phyloP scores from a whole-genome alignment of 1,139 yeast genomes.

The Yamadazyma diospyri region DNA sequence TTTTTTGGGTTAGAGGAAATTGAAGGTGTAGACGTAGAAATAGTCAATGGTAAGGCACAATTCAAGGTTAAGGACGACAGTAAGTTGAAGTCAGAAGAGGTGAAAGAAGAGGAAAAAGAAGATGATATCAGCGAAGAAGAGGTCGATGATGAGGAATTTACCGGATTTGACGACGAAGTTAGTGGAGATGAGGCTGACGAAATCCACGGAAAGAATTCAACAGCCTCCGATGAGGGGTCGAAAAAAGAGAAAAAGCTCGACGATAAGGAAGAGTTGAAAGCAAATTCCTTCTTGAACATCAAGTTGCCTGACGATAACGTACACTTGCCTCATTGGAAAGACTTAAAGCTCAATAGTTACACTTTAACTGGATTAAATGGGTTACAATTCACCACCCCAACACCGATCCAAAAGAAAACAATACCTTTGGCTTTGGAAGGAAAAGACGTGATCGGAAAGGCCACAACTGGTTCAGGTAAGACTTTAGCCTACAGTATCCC shows the following conservation, averaged over 20 bases:
- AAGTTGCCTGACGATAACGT: slow-evolving; percentile 40
- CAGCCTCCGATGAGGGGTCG: too few species aligned
- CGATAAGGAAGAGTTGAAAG: slow-evolving; percentile 12
- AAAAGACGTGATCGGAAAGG: slow-evolving; percentile 87
- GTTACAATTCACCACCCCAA: slow-evolving; percentile 66
- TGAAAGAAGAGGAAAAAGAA: slow-evolving; percentile 10
- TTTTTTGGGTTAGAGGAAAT: slow-evolving; percentile 90
- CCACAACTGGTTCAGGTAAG: slow-evolving; percentile 97
- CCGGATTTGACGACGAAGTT: slow-evolving; percentile 13
- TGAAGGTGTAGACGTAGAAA: slow-evolving; percentile 82
- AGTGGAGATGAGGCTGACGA: slow-evolving; percentile 10
- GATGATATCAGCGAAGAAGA: slow-evolving; percentile 17
- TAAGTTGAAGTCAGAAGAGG: slow-evolving; percentile 13
- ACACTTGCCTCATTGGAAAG: slow-evolving; percentile 60
- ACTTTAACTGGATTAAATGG: slow-evolving; percentile 57
- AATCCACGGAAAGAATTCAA: too few species aligned
- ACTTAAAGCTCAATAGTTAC: slow-evolving; percentile 36
- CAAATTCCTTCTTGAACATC: slow-evolving; percentile 24
- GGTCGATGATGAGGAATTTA: slow-evolving; percentile 16
- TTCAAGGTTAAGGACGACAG: slow-evolving; percentile 52
- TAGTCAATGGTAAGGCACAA: slow-evolving; percentile 60
- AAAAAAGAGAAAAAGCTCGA: slow-evolving; percentile 11
- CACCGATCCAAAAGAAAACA: slow-evolving; percentile 76
- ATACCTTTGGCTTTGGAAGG: slow-evolving; percentile 75
- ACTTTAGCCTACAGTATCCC: slow-evolving; percentile 95